A percentile compares a stretch with the other conserved stretches of the same genome.
Evolutionary conservation across 164 flowering plant species (phyloP).

Genomic region (Vitis riparia): DNA sequence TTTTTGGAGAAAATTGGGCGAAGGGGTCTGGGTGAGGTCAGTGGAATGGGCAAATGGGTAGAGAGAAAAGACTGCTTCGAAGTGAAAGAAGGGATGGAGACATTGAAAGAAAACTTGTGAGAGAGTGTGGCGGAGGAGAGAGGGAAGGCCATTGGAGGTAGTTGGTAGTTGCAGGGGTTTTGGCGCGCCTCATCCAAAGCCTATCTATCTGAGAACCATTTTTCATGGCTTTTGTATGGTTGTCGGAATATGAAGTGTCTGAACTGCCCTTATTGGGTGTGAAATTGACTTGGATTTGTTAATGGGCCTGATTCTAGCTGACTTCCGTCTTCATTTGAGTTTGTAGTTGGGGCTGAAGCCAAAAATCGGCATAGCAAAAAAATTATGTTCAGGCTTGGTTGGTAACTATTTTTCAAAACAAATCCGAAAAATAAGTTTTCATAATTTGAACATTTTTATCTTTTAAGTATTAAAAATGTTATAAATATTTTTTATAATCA

Average conservation of each 20-base stretch:
- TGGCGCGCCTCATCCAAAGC: constrained; percentile 53
- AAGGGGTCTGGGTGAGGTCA: neutral
- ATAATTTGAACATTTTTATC: no score
- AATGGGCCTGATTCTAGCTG: no score
- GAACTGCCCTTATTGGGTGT: neutral
- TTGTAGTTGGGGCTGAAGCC: no score
- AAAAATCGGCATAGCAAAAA: no score
- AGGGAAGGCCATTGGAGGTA: constrained; percentile 43
- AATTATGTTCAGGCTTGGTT: no score
- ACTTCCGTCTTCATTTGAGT: no score
- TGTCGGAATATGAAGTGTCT: neutral
- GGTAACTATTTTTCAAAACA: no score
- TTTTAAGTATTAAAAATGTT: no score
- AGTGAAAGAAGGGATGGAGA: constrained; percentile 4
- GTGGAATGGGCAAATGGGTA: constrained; percentile 15
- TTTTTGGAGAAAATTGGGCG: constrained; percentile 3
- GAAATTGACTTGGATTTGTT: no score
- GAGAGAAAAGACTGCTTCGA: constrained; percentile 14
- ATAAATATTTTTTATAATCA: no score
- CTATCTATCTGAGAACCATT: constrained; percentile 15
- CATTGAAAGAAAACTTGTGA: constrained; percentile 16
- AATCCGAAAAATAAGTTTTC: no score
- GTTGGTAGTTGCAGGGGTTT: constrained; percentile 25
- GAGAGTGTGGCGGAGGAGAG: constrained; percentile 33
- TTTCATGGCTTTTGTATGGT: constrained; percentile 3